phyloP scores from a whole-genome alignment of 768 basidiomycete species.

The Termitomyces sp. region DNA sequence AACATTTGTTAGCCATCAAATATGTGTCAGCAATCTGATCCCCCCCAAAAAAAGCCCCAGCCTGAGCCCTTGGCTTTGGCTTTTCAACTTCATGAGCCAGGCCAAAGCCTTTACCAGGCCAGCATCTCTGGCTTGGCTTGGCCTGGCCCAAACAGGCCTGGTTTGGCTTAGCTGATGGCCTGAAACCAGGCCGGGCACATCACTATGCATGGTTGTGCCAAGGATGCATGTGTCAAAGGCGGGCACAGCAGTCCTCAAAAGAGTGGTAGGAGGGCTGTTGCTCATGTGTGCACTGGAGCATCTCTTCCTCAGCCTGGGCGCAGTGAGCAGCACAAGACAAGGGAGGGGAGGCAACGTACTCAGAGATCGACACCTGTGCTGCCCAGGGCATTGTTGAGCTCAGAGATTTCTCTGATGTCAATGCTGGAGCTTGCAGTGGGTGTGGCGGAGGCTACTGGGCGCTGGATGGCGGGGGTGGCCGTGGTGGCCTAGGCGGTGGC shows the following conservation, averaged over 20 bases:
- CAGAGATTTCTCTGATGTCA: conserved; percentile 70
- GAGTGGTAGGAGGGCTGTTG: conserved; percentile 59
- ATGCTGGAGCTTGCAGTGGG: conserved; percentile 35
- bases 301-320: conserved; percentile 79
- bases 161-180: too few relatives aligned
- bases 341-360: conserved; percentile 29
- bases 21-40: too few relatives aligned
- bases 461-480: conserved; percentile 17
- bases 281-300: conserved; percentile 61
- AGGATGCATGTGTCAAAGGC: conserved; percentile 66
- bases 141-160: too few relatives aligned
- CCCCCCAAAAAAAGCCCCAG: too few relatives aligned
- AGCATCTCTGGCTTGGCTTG: too few relatives aligned
- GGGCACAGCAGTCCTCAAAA: conserved; percentile 73
- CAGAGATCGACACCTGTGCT: conserved; percentile 86
- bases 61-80: too few relatives aligned
- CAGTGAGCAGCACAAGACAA: background rate
- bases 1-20: too few relatives aligned
- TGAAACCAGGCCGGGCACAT: too few relatives aligned
- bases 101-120: too few relatives aligned
- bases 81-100: too few relatives aligned
- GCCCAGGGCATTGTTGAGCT: conserved; percentile 78
- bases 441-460: conserved; percentile 7
- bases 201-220: conserved; percentile 64
- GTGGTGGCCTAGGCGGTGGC: conserved; percentile 19